Conservation (phyloP, 2,329 filamentous ascomycete species). For the Mycogone perniciosa region DNA sequence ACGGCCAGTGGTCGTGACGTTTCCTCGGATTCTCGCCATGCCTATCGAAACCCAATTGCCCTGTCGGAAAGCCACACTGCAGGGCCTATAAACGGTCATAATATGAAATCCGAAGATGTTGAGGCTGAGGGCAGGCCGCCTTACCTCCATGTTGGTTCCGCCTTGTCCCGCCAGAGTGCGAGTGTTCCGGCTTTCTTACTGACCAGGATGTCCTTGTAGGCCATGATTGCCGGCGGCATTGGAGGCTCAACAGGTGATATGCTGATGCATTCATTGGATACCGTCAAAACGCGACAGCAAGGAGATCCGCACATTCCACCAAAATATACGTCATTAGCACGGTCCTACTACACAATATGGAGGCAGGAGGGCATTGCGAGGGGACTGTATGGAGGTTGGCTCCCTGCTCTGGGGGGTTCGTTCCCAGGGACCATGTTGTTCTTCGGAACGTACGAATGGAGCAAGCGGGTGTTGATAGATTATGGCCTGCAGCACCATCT, state of each 20-base stretch:
- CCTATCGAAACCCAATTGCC: constrained; percentile 21
- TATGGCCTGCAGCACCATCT: constrained; percentile 73
- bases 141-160: constrained; percentile 36
- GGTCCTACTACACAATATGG: constrained; percentile 88
- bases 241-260: constrained; percentile 93
- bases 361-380: constrained; percentile 81
- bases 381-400: constrained; percentile 88
- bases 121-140: constrained; percentile 39
- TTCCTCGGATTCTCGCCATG: constrained; percentile 27
- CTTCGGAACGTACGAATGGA: constrained; percentile 94
- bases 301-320: constrained; percentile 90
- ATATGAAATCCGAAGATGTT: constrained; percentile 33
- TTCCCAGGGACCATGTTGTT: constrained; percentile 93
- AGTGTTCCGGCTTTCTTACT: constrained; percentile 3
- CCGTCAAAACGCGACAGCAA: constrained; percentile 96
- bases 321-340: constrained; percentile 84
- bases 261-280: constrained; percentile 98
- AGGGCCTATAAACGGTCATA: constrained; percentile 21
- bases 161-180: not conserved
- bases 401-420: constrained; percentile 83
- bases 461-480: constrained; percentile 85
- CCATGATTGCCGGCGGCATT: constrained; percentile 90
- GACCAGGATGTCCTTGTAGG: constrained; percentile 41
- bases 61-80: constrained; percentile 22
- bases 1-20: constrained; percentile 8